Percentiles rank a stretch among this genome's conserved stretches.
phyloP scores from a whole-genome alignment of 345 rosid genomes.

The Mallotus nudiflorus region DNA sequence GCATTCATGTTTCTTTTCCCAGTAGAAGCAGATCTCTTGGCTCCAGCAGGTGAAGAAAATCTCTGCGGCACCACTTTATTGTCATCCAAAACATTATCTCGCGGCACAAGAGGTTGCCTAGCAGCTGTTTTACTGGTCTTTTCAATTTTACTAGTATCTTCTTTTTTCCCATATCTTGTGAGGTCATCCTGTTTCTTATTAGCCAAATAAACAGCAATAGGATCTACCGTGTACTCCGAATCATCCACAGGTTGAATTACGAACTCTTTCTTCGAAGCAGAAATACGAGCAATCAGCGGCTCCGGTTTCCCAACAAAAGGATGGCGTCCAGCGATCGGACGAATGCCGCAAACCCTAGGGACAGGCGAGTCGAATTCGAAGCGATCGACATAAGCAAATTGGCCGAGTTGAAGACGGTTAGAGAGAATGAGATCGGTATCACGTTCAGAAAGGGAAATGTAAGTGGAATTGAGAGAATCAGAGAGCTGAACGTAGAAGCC shows the following conservation, averaged over 20 bases:
- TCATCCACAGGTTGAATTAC: constrained; percentile 85
- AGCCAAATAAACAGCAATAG: constrained; percentile 68
- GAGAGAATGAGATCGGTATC: constrained; percentile 87
- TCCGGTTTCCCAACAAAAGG: constrained; percentile 79
- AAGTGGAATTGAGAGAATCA: constrained; percentile 93
- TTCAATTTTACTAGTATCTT: too few species aligned
- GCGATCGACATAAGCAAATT: constrained; percentile 84
- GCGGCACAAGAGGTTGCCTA: constrained; percentile 63
- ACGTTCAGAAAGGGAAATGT: constrained; percentile 90
- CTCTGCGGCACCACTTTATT: constrained; percentile 38
- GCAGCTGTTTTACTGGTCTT: constrained; percentile 18
- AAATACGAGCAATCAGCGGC: constrained; percentile 76
- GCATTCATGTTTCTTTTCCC: constrained; percentile 60
- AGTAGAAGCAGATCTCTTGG: constrained; percentile 56
- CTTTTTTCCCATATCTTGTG: constrained; percentile 5
- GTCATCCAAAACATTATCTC: constrained; percentile 36
- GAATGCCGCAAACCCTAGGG: constrained; percentile 74
- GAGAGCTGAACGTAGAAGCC: constrained; percentile 97
- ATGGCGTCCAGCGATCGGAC: constrained; percentile 91
- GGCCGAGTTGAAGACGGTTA: constrained; percentile 98
- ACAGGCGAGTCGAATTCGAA: constrained; percentile 78
- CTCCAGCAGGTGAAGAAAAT: constrained; percentile 76
- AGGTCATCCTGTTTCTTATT: constrained; percentile 39
- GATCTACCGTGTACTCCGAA: constrained; percentile 70
- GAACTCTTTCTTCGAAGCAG: constrained; percentile 69